These are phyloP conservation scores for Geotrichum candidum DNA, from an alignment of 1,139 yeast genomes.

Conservation along the genomic window DNA sequence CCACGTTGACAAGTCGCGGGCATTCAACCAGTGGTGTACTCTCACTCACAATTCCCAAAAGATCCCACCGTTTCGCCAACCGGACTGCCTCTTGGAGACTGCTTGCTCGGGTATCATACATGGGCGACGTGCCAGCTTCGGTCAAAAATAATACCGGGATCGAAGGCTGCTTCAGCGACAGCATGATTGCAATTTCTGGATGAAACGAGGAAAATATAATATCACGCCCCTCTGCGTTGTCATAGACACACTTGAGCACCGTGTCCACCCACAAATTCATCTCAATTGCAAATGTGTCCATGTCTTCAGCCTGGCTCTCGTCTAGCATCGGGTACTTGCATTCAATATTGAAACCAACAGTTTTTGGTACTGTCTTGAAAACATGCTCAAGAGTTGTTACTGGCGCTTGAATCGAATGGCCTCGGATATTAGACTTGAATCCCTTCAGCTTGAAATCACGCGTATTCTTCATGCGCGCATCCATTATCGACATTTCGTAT, in stretches of 20 bases:
- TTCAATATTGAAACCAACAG: conserved; percentile 91
- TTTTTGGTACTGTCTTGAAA: conserved; percentile 70
- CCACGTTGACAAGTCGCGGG: conserved; percentile 83
- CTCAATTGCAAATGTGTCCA: conserved; percentile 81
- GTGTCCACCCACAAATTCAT: conserved; percentile 72
- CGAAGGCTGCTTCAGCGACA: conserved; percentile 88
- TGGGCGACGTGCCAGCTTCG: conserved; percentile 72
- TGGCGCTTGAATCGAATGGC: conserved; percentile 82
- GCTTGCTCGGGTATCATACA: conserved; percentile 87
- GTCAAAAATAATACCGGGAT: conserved; percentile 75
- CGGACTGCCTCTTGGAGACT: conserved; percentile 88
- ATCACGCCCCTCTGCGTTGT: conserved; percentile 73
- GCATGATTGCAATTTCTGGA: conserved; percentile 82
- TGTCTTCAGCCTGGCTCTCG: conserved; percentile 82
- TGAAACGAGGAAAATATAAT: conserved; percentile 89
- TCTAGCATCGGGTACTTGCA: conserved; percentile 94
- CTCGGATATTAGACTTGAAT: conserved; percentile 87
- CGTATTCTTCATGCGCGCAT: conserved; percentile 75
- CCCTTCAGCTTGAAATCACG: conserved; percentile 82
- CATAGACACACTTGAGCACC: conserved; percentile 73
- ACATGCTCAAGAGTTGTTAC: conserved; percentile 85
- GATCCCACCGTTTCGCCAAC: conserved; percentile 86
- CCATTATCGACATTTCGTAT: conserved; percentile 31
- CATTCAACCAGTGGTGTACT: conserved; percentile 78
- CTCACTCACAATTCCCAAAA: conserved; percentile 88